phyloP scores from a whole-genome alignment of 1,284 basidiomycete species.

The Cryptococcus amylolentus region DNA sequence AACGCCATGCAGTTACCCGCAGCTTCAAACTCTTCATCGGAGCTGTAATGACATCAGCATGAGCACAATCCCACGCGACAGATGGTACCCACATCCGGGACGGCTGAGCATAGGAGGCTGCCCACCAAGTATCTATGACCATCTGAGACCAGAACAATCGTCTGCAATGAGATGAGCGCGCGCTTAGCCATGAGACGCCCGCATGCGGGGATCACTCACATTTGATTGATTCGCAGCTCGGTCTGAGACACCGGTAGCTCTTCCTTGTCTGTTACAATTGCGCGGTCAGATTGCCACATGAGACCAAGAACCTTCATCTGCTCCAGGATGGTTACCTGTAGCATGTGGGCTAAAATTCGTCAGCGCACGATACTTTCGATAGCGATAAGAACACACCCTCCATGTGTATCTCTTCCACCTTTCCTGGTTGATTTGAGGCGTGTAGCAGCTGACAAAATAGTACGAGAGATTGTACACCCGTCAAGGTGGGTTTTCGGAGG shows the following conservation, averaged over 20 bases:
- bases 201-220: conserved; percentile 3
- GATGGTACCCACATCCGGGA: conserved; percentile 28
- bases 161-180: conserved; percentile 7
- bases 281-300: conserved; percentile 23
- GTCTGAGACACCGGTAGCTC: conserved; percentile 13
- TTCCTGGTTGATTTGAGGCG: conserved; percentile 22
- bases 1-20: conserved; percentile 22
- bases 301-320: conserved; percentile 32
- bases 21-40: conserved; percentile 25
- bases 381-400: conserved; percentile 22
- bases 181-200: not conserved
- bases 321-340: conserved; percentile 29
- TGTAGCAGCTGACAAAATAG: conserved; percentile 30
- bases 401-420: conserved; percentile 17
- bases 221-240: conserved; percentile 26
- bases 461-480: conserved; percentile 32
- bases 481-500: conserved; percentile 26
- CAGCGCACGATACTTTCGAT: not conserved
- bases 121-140: conserved; percentile 31
- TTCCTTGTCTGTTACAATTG: conserved; percentile 14
- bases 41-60: conserved; percentile 10
- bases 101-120: conserved; percentile 20
- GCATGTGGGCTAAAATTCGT: conserved; percentile 17
- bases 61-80: not conserved
- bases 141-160: conserved; percentile 35